Conservation (phyloP, 495 filamentous ascomycete species). For the Beverwykella pulmonaria region DNA sequence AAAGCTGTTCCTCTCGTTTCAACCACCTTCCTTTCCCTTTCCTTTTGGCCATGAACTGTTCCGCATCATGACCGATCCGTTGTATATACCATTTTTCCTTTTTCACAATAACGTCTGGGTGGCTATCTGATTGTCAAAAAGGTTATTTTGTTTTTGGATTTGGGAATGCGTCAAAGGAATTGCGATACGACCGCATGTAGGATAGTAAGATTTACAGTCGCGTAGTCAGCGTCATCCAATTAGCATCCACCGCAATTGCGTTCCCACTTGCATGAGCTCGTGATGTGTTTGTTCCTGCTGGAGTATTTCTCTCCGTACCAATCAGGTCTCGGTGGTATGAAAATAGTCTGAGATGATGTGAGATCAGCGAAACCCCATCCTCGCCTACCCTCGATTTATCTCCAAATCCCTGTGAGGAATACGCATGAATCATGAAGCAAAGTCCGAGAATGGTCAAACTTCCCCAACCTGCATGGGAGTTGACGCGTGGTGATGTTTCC, state of each 20-base stretch:
- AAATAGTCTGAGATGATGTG: neutral
- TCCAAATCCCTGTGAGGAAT: neutral
- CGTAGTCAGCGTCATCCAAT: neutral
- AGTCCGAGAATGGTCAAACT: neutral
- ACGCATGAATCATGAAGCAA: neutral
- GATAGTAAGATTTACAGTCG: neutral
- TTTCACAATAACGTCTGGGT: constrained; percentile 2
- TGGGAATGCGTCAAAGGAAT: neutral
- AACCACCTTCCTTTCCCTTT: constrained; percentile 4
- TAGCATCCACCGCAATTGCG: neutral
- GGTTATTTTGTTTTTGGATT: neutral
- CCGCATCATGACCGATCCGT: neutral
- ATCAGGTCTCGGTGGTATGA: constrained; percentile 1
- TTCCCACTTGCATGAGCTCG: neutral
- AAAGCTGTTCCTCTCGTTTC: constrained; percentile 18
- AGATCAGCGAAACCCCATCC: constrained; percentile 18
- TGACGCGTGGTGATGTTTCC: constrained; percentile 6
- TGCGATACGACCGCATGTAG: constrained; percentile 6
- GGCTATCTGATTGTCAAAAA: neutral
- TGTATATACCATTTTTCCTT: constrained; percentile 1
- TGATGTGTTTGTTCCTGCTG: constrained; percentile 20
- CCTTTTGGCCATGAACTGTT: neutral
- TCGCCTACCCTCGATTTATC: neutral
- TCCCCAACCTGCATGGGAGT: neutral
- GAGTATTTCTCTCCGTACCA: constrained; percentile 15